Evolutionary conservation across 306 rosid species (phyloP).

Genomic region (Notholithocarpus densiflorus): DNA sequence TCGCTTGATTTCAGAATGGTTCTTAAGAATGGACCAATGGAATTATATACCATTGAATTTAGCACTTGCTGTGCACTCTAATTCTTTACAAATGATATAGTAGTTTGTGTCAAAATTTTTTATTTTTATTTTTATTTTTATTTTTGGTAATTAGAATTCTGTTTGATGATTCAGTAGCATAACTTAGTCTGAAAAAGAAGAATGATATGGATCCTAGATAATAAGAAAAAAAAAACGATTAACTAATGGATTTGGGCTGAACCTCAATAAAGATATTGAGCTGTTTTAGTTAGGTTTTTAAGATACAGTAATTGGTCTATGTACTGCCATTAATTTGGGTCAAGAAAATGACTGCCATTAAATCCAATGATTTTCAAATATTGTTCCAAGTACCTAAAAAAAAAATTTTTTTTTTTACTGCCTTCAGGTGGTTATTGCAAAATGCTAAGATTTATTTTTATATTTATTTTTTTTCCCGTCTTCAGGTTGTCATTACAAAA

Average conservation of each 20-base stretch:
- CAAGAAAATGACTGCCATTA: neutral
- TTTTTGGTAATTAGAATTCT: neutral
- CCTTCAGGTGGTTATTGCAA: slow-evolving; percentile 77
- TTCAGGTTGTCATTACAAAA: slow-evolving; percentile 95
- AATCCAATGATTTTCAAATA: neutral
- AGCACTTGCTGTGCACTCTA: neutral
- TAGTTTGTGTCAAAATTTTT: neutral
- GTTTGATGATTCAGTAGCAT: too few species aligned
- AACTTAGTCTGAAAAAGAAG: too few species aligned
- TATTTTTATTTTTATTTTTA: neutral
- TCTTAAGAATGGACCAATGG: too few species aligned
- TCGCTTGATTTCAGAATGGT: too few species aligned
- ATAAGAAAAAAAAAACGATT: too few species aligned
- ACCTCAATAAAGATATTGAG: too few species aligned
- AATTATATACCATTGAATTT: neutral
- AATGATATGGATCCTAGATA: too few species aligned
- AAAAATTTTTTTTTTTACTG: neutral
- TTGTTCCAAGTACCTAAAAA: neutral
- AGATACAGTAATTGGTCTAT: neutral
- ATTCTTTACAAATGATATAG: neutral
- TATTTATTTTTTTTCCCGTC: too few species aligned
- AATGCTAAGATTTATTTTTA: slow-evolving; percentile 50
- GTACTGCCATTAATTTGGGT: neutral
- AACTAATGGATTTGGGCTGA: too few species aligned
- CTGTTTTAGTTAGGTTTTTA: neutral